A percentile compares a stretch with the other conserved stretches of the same genome.
phyloP scores from a whole-genome alignment of 345 rosid species.

The Raphanus sativus region DNA sequence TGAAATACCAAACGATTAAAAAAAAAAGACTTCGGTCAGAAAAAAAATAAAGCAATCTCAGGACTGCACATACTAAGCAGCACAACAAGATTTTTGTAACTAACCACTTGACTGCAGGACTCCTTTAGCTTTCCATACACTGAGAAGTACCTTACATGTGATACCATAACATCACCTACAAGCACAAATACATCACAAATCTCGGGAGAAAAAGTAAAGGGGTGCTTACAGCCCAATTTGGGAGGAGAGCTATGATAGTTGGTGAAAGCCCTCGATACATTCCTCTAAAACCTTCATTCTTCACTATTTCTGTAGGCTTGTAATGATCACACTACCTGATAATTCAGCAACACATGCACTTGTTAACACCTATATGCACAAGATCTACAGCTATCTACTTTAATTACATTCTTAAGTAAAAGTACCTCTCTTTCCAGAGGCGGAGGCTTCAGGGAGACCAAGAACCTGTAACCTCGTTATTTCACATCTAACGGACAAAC shows the following conservation, averaged over 20 bases:
- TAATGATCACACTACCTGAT: conserved; percentile 74
- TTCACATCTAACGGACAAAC: conserved; percentile 97
- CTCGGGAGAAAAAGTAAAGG: not conserved
- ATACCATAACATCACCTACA: conserved; percentile 26
- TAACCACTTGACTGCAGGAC: conserved; percentile 61
- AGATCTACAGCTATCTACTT: conserved; percentile 8
- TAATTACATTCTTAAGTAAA: not conserved
- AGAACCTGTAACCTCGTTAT: conserved; percentile 90
- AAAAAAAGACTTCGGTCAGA: too few species aligned
- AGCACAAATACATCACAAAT: too few species aligned
- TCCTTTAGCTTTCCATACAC: conserved; percentile 74
- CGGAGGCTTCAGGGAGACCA: conserved; percentile 63
- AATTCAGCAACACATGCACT: conserved; percentile 7
- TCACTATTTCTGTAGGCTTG: conserved; percentile 64
- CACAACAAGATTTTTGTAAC: too few species aligned
- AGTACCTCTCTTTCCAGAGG: conserved; percentile 62
- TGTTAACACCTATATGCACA: conserved; percentile 3
- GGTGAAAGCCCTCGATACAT: conserved; percentile 96
- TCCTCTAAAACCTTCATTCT: conserved; percentile 75
- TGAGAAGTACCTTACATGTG: conserved; percentile 89
- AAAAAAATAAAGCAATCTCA: not conserved
- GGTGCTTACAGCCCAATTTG: conserved; percentile 93
- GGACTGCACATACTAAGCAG: too few species aligned
- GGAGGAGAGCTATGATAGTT: conserved; percentile 84
- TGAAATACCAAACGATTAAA: not conserved